Evolutionary conservation across 2,329 filamentous ascomycete genomes (phyloP).

Genomic region (Trichophyton schoenleinii): DNA sequence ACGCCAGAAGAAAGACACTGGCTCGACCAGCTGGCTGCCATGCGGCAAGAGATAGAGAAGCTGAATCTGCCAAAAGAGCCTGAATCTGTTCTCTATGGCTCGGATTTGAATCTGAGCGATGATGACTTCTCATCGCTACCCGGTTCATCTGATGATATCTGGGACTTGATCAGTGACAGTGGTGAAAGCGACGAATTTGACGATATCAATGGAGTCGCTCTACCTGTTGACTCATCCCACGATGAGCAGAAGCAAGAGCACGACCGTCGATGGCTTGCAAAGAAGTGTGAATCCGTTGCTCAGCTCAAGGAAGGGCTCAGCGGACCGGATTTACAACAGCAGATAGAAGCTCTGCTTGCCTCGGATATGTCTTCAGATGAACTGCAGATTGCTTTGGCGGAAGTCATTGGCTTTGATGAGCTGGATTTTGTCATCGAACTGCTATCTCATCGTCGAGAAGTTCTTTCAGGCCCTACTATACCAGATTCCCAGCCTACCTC

Average conservation of each 20-base stretch:
- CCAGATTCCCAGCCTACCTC: slow-evolving; percentile 20
- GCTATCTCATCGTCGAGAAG: slow-evolving; percentile 61
- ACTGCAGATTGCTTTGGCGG: slow-evolving; percentile 78
- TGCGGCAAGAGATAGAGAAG: slow-evolving; percentile 72
- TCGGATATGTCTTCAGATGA: slow-evolving; percentile 66
- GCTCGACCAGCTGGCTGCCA: slow-evolving; percentile 71
- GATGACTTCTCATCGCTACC: slow-evolving; percentile 50
- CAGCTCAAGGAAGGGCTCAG: slow-evolving; percentile 53
- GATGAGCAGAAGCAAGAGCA: slow-evolving; percentile 28
- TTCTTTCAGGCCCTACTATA: slow-evolving; percentile 33
- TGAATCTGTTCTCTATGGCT: slow-evolving; percentile 38
- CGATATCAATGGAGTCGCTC: slow-evolving; percentile 34
- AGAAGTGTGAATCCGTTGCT: slow-evolving; percentile 56
- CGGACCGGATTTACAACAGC: slow-evolving; percentile 57
- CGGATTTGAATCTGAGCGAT: slow-evolving; percentile 50
- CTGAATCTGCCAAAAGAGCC: slow-evolving; percentile 46
- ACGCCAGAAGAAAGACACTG: slow-evolving; percentile 50
- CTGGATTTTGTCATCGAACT: slow-evolving; percentile 86
- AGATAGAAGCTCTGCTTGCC: slow-evolving; percentile 61
- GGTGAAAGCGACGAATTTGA: slow-evolving; percentile 55
- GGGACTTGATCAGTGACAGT: slow-evolving; percentile 76
- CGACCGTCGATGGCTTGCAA: slow-evolving; percentile 56
- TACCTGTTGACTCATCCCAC: slow-evolving; percentile 12
- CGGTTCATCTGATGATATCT: slow-evolving; percentile 59
- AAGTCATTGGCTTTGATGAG: slow-evolving; percentile 85